Base-by-base conservation (phyloP, 805 yeast genomes). In the Candida ortonii region DNA sequence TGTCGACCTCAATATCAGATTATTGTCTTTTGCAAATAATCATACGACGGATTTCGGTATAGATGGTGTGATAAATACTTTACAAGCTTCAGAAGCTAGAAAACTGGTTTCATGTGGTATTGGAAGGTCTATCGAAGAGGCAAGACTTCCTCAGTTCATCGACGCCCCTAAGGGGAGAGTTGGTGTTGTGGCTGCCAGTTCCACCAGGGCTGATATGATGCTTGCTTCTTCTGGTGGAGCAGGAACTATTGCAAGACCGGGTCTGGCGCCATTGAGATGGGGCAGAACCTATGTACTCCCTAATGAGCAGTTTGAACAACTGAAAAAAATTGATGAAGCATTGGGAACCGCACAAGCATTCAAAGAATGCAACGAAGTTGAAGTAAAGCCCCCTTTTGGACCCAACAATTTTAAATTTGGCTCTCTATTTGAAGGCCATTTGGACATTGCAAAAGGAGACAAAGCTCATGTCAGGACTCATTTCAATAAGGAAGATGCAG, bases 321-420 rank as follows among this genome's bases (percentile, higher is more conserved):
- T 49, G 13, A 46, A 39, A 18, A 48, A 43, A 20, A 51, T 49
- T 17, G 61, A 58, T 40, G 55, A 55, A 28, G 36, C 46, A 33
- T 38, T 52, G 9, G 62, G 59, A 4, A 53, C 59, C 14, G 54
- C 53, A 28, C 49, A 52, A 39, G 38, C 57, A 19, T 42, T 50
- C 52, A 28, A 45, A 37, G 51, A 59, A 43, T 38, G 59, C 45
- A 43, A 59, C 47, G 54, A 54, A 34, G 42, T 62, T 36, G 60
- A 59, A 41, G 36, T 55, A 33, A 37, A 50, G 43, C 33, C 46
- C 16, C 38, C 51, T 25, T 50, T 44, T 33, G 38, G 48, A 18
- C 44, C 51, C n/a, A 41, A 43, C 22, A 36, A 43, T n/a, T 51
- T 47, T 40, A 44, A 50, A 27, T 51, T 50, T 21, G 61, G 59